Conservation (phyloP, 2,329 filamentous ascomycete species). For the Neopestalotiopsis sp. region DNA sequence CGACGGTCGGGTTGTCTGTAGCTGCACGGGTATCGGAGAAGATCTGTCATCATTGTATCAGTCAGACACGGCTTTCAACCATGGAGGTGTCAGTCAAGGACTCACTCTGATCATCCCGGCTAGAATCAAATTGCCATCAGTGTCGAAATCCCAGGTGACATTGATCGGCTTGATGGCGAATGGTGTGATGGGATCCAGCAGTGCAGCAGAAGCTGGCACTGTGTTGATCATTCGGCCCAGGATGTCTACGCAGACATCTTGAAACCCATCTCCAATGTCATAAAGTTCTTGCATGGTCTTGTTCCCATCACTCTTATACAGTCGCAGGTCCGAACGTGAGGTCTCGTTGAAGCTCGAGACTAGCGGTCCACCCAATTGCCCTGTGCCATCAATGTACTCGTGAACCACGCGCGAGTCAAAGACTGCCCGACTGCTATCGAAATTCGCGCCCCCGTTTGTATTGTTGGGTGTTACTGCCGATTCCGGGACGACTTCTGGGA, state of each 20-base stretch:
- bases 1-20: conserved; percentile 19
- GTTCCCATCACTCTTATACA: conserved; percentile 34
- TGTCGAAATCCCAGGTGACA: conserved; percentile 30
- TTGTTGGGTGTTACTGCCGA: conserved; percentile 28
- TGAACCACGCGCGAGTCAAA: conserved; percentile 30
- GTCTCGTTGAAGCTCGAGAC: conserved; percentile 32
- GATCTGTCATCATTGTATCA: background rate
- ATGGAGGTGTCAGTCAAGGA: background rate
- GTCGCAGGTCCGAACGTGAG: conserved; percentile 32
- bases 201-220: conserved; percentile 28
- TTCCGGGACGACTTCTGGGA: conserved; percentile 28
- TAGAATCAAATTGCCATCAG: conserved; percentile 22
- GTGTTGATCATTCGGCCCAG: conserved; percentile 34
- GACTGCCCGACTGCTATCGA: conserved; percentile 27
- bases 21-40: conserved; percentile 24
- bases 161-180: conserved; percentile 32
- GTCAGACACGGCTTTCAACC: background rate
- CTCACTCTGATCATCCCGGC: conserved; percentile 31
- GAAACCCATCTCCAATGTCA: conserved; percentile 27
- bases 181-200: conserved; percentile 28
- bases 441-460: conserved; percentile 30
- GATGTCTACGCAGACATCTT: conserved; percentile 29
- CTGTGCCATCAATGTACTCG: conserved; percentile 32
- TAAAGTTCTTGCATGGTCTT: conserved; percentile 33
- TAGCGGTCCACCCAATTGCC: conserved; percentile 28